Base-by-base conservation (phyloP, 1,284 basidiomycete genomes). In the Austroboletus sp. region DNA sequence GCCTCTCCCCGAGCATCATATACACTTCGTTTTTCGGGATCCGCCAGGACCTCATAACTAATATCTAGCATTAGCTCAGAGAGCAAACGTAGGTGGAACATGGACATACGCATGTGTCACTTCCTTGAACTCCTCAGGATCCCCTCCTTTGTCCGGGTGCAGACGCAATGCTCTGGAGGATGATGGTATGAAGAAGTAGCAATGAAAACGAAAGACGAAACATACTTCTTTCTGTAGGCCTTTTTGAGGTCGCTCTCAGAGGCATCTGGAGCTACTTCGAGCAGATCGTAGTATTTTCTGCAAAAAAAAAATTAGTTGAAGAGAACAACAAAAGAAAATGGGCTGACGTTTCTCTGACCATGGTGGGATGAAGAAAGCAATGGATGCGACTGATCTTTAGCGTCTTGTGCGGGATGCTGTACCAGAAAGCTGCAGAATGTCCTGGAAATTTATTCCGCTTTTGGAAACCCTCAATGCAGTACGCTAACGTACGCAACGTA, bases 81-180 rank as follows among this genome's bases (percentile, higher is more conserved):
- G 21, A 9, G 29, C 15, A 16, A 21, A 34, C 25, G 48, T 11
- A 7, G 33, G 32, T 27, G 29, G 49, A 45, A 75, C 83, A 53
- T 70, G 46, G 44, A 79, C 89, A 57, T 73, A 93, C 87, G 93
- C 94, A 72, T 95, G 88, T 12, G 94, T 95, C 49, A 98, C 85
- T 66, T 96, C 91, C 67, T 98, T 98, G 86, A 98, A 98, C 51
- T 88, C 69, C 69, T 98, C 96, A 40, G 91, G 91, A 65, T 97
- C 93, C 53, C 93, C 93, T 50, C 93, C 91, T 73, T 97, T 97
- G 78, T 98, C 95, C 32, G 94, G 95, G 68, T 97, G 95, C 53
- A 89, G 69, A 54, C 83, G 79, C 49, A 96, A 70, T n/a, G 91
- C 90, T 66, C 90, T 93, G 54, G 10, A 50, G 55, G 40, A 52